A percentile compares a stretch with the other conserved stretches of the same genome.
Evolutionary conservation across 352 stramenopile genomes (phyloP).

Genomic region (Thalassiosira mediterranea): DNA sequence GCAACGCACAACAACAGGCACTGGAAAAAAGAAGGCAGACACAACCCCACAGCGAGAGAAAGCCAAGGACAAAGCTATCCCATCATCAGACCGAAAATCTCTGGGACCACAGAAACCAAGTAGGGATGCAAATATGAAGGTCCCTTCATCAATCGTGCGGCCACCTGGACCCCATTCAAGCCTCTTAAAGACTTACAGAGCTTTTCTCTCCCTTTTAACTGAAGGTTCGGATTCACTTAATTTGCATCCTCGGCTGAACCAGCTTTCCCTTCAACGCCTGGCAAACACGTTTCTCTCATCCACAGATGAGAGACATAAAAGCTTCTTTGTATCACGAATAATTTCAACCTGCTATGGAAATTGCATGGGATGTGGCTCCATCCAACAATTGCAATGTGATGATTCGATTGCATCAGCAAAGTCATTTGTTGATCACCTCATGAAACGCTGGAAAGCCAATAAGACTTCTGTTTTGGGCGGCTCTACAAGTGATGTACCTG

Average conservation of each 20-base stretch:
- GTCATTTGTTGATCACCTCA: slow-evolving; percentile 38
- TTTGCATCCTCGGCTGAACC: slow-evolving; percentile 24
- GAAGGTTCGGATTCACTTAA: slow-evolving; percentile 7
- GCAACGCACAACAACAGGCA: slow-evolving; percentile 25
- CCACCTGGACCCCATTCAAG: slow-evolving; percentile 15
- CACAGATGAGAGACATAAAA: slow-evolving; percentile 17
- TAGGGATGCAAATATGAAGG: not conserved
- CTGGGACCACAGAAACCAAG: slow-evolving; percentile 36
- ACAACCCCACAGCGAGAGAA: slow-evolving; percentile 26
- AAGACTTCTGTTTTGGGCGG: slow-evolving; percentile 19
- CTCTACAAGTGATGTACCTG: not conserved
- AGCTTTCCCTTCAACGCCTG: slow-evolving; percentile 40
- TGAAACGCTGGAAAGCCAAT: slow-evolving; percentile 25
- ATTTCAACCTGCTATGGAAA: slow-evolving; percentile 44
- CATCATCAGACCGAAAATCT: not conserved
- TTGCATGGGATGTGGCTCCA: slow-evolving; percentile 30
- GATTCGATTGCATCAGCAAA: slow-evolving; percentile 20
- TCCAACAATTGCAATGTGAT: slow-evolving; percentile 37
- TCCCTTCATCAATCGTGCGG: slow-evolving; percentile 8
- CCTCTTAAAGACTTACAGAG: slow-evolving; percentile 34
- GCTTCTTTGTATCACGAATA: slow-evolving; percentile 23
- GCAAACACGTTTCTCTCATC: slow-evolving; percentile 31
- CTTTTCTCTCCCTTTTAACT: slow-evolving; percentile 42
- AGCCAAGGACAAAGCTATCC: not conserved
- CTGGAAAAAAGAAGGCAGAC: slow-evolving; percentile 22